These are phyloP conservation scores for Teunomyces panamensis DNA, from an alignment of 805 yeast species.

Conservation along the genomic window DNA sequence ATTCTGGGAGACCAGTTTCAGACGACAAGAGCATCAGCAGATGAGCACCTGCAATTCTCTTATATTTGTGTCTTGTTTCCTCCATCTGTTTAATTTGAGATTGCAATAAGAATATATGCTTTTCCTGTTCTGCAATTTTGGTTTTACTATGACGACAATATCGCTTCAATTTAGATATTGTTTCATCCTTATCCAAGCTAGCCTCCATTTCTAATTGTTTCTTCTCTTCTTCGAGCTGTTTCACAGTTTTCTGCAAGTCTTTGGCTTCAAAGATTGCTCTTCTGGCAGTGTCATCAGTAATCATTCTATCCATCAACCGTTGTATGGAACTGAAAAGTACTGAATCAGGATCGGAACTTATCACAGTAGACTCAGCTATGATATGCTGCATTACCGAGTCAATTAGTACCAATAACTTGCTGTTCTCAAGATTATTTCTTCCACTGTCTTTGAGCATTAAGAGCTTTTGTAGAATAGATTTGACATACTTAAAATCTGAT, in stretches of 20 bases:
- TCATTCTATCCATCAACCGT: slow-evolving; percentile 30
- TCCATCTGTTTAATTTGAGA: slow-evolving; percentile 19
- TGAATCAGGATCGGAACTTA: slow-evolving; percentile 24
- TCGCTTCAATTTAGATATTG: slow-evolving; percentile 19
- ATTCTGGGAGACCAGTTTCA: neutral
- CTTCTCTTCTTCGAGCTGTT: slow-evolving; percentile 20
- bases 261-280: slow-evolving; percentile 32
- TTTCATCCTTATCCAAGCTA: slow-evolving; percentile 18
- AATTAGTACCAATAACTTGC: slow-evolving; percentile 23
- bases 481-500: slow-evolving; percentile 8
- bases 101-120: slow-evolving; percentile 23
- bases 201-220: slow-evolving; percentile 19
- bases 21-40: slow-evolving; percentile 1
- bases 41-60: neutral
- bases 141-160: slow-evolving; percentile 19
- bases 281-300: slow-evolving; percentile 34
- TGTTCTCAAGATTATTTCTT: slow-evolving; percentile 20
- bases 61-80: slow-evolving; percentile 12
- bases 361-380: slow-evolving; percentile 20
- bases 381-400: slow-evolving; percentile 33
- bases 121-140: slow-evolving; percentile 23
- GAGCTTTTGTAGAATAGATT: slow-evolving; percentile 25
- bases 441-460: slow-evolving; percentile 24
- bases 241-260: slow-evolving; percentile 20
- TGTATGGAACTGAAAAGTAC: slow-evolving; percentile 32